Base-by-base conservation (phyloP, 257 asterid species). In the Nyctanthes arbortristis region DNA sequence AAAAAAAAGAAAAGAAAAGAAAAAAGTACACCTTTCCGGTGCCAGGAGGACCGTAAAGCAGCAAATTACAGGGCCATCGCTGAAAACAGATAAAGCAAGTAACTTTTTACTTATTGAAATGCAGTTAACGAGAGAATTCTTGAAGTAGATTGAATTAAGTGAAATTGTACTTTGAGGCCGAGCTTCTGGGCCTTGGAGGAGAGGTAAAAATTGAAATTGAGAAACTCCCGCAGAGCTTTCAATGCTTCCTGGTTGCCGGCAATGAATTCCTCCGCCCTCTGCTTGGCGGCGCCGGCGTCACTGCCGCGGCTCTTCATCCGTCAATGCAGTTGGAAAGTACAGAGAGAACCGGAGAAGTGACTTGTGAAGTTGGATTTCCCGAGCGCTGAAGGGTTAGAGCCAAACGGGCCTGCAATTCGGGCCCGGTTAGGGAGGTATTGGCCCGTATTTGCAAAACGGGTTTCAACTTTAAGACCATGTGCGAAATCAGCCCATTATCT, bases 21-120 rank as follows among this genome's bases (percentile, higher is more conserved):
- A 34, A 79, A 52, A 11, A 62, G 7, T 63, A 68, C 79, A 92
- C 98, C 97, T 93, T 93, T 66, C 99, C 99, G 16, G 99, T 91
- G 65, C 99, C 99, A 0, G 97, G 91, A 39, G 99, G 99, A 29
- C 99, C 97, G 58, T 91, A 89, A 10, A 93, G 96, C 82, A 93
- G 82, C 87, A 93, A 87, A 45, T 97, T 97, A 20, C 89, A 86
- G 55, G 93, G 96, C 96, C 96, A 93, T 4, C n/a, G 59, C 98
- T 90, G 49, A 32, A 61, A 9, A 49, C 14, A 6, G 16, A n/a
- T 16, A 45, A 37, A 33, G 30, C 16, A 52, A 52, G 30, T 7
- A 13, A 11, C 30, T 22, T 47, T 22, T 20, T 13, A 52, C 24
- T 24, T 8, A 52, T 11, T 20, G 59, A 66, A 10, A 32, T 56